phyloP scores from a whole-genome alignment of 1,284 basidiomycete genomes.

The Rhodofomes roseus region DNA sequence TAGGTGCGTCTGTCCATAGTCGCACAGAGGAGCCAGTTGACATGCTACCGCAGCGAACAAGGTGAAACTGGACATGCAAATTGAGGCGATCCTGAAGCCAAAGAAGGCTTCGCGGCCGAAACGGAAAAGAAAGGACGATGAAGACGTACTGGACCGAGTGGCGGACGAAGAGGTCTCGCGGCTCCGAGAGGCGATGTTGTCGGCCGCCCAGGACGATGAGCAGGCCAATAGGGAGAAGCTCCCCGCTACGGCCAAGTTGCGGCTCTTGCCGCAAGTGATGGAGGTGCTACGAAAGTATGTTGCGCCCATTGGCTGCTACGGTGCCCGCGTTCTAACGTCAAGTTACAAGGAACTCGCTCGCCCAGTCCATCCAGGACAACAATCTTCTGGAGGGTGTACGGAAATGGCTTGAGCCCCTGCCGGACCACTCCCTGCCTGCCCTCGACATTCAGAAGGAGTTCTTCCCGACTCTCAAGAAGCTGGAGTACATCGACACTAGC shows the following conservation, averaged over 20 bases:
- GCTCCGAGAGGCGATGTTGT: constrained; percentile 82
- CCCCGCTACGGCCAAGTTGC: constrained; percentile 87
- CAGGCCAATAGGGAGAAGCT: constrained; percentile 77
- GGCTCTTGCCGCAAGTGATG: constrained; percentile 85
- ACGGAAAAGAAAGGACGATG: constrained; percentile 74
- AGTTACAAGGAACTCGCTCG: constrained; percentile 36
- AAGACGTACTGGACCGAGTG: constrained; percentile 78
- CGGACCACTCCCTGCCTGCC: constrained; percentile 89
- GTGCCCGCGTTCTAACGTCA: not conserved
- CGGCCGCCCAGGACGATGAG: constrained; percentile 84
- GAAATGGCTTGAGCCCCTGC: constrained; percentile 93
- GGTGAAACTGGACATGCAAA: constrained; percentile 62
- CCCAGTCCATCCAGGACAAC: constrained; percentile 94
- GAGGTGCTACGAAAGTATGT: constrained; percentile 92
- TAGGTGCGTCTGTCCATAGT: constrained; percentile 44
- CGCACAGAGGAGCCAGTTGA: not conserved
- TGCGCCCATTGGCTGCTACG: not conserved
- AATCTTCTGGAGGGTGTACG: constrained; percentile 90
- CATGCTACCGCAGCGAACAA: constrained; percentile 45
- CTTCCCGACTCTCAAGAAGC: constrained; percentile 80
- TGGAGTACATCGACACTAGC: constrained; percentile 89
- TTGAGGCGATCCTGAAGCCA: constrained; percentile 84
- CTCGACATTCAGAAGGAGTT: constrained; percentile 95
- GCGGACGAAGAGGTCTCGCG: constrained; percentile 91
- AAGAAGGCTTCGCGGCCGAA: constrained; percentile 62